Conservation (phyloP, 2,329 filamentous ascomycete genomes). For the Xylariaceae sp. region DNA sequence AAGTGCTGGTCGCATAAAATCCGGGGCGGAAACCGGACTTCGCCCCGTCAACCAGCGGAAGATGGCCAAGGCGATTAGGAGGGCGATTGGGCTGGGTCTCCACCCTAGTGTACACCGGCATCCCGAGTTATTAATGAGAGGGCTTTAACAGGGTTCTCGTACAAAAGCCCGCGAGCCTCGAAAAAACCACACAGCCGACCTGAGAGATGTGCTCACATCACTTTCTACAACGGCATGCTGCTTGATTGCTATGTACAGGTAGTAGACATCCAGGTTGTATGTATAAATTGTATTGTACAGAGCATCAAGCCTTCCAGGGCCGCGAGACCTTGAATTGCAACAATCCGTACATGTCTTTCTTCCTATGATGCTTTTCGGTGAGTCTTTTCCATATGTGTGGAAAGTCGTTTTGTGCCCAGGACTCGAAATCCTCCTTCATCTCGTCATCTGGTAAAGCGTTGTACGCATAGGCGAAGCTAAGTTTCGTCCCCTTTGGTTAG, state of each 20-base stretch:
- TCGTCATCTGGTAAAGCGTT: constrained; percentile 65
- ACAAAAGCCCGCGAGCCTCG: constrained; percentile 21
- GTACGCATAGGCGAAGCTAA: constrained; percentile 65
- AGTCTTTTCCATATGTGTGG: constrained; percentile 66
- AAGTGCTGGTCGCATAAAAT: constrained; percentile 77
- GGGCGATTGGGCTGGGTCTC: constrained; percentile 82
- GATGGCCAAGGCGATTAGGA: constrained; percentile 86
- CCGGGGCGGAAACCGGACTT: constrained; percentile 70
- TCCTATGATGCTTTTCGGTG: constrained; percentile 46
- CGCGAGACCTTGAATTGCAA: constrained; percentile 48
- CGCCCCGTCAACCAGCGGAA: constrained; percentile 87
- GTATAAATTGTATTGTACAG: constrained; percentile 34
- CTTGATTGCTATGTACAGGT: constrained; percentile 32
- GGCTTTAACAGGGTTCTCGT: constrained; percentile 8
- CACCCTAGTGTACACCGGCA: constrained; percentile 90
- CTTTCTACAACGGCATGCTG: constrained; percentile 26
- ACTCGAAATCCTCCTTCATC: constrained; percentile 65
- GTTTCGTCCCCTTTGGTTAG: constrained; percentile 15
- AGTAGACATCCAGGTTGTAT: constrained; percentile 18
- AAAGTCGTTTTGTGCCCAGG: constrained; percentile 68
- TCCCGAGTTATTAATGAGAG: constrained; percentile 66
- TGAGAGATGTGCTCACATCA: constrained; percentile 10
- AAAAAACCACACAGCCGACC: constrained; percentile 10
- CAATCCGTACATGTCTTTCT: constrained; percentile 42
- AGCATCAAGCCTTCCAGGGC: constrained; percentile 44